Evolutionary conservation across 1,284 basidiomycete species (phyloP).

Genomic region (Cutaneotrichosporon arboriforme): DNA sequence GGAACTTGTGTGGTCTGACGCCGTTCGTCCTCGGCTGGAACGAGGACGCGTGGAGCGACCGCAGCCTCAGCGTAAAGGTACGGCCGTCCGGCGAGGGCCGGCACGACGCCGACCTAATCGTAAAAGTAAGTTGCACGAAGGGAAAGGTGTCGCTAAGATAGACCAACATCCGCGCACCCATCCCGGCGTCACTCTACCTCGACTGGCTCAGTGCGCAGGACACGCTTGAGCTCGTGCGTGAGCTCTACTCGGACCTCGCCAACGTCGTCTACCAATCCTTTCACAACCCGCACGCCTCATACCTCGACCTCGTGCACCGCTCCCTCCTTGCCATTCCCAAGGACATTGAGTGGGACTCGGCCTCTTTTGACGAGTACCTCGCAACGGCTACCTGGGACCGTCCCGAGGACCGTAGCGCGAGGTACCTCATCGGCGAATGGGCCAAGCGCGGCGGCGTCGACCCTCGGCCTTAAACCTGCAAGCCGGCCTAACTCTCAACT

Average conservation of each 20-base stretch:
- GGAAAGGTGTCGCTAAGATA: background rate
- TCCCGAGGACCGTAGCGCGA: background rate
- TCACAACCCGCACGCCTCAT: background rate
- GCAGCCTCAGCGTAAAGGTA: slow-evolving; percentile 3
- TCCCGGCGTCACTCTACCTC: background rate
- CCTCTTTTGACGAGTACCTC: background rate
- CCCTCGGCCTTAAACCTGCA: too few relatives aligned
- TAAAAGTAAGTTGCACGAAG: background rate
- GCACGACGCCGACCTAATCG: background rate
- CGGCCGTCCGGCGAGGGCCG: background rate
- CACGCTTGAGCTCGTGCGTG: background rate
- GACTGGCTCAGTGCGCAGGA: background rate
- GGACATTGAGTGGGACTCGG: slow-evolving; percentile 1
- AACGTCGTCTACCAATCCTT: slow-evolving; percentile 6
- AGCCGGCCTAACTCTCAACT: too few relatives aligned
- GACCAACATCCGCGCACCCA: slow-evolving; percentile 7
- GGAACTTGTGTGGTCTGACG: slow-evolving; percentile 3
- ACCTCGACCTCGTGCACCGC: slow-evolving; percentile 2
- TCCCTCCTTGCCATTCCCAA: background rate
- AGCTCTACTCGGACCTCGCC: slow-evolving; percentile 6
- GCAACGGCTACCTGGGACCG: background rate
- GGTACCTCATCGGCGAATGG: slow-evolving; percentile 5
- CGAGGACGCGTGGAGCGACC: slow-evolving; percentile 2
- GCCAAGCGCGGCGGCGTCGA: too few relatives aligned
- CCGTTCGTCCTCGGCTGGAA: slow-evolving; percentile 4